Conservation (phyloP, 306 rosid genomes). For the Pterocarpus santalinus region DNA sequence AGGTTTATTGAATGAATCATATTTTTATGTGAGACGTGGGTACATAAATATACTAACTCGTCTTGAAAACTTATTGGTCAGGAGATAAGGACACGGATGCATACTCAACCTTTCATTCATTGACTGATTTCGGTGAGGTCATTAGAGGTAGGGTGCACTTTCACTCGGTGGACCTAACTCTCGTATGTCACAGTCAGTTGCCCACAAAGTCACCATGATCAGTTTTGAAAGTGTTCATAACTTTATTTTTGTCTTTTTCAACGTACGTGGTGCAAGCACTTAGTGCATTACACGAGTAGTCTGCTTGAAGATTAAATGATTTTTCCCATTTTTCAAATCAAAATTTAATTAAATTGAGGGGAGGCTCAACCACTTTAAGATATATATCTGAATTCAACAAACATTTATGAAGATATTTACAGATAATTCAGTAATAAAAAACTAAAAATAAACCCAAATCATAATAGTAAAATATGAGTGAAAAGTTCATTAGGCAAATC, state of each 20-base stretch:
- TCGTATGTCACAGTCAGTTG: conserved; percentile 20
- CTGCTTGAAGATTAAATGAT: no score
- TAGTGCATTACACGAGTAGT: no score
- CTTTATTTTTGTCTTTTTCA: background rate
- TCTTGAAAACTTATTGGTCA: background rate
- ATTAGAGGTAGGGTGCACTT: background rate
- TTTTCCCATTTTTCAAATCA: no score
- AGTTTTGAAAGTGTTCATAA: background rate
- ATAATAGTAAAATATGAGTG: no score
- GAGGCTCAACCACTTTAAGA: no score
- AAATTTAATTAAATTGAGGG: no score
- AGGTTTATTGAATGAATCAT: background rate
- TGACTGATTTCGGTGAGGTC: background rate
- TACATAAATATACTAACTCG: no score
- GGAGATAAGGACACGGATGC: conserved; percentile 24
- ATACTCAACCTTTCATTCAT: conserved; percentile 9
- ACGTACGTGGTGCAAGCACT: background rate
- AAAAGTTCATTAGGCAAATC: no score
- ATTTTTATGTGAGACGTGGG: background rate
- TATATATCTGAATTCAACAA: no score
- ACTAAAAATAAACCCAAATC: no score
- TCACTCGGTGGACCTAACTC: background rate
- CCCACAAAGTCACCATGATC: background rate
- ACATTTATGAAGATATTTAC: no score
- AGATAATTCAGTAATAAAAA: no score